phyloP scores from a whole-genome alignment of 192 early-diverging fungal genomes.

The Chytriomyces hyalinus region DNA sequence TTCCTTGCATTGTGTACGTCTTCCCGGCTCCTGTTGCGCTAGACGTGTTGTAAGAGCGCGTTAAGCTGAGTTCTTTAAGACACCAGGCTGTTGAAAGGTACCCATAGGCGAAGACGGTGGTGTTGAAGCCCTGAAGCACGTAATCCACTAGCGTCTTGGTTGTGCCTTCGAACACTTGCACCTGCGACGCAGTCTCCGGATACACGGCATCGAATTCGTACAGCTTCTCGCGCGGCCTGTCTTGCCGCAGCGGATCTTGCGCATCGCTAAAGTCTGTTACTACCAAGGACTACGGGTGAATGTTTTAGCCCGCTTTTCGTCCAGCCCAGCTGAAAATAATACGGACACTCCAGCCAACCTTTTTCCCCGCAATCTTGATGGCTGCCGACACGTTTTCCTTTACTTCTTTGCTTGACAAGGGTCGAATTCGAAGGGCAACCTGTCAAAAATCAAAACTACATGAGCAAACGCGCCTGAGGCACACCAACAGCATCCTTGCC shows the following conservation, averaged over 20 bases:
- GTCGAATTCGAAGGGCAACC: constrained; percentile 33
- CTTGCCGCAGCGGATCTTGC: constrained; percentile 60
- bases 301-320: neutral
- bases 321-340: neutral
- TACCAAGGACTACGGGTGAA: constrained; percentile 56
- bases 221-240: constrained; percentile 69
- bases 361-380: constrained; percentile 16
- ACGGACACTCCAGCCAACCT: neutral
- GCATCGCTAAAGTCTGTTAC: constrained; percentile 78
- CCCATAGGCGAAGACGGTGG: constrained; percentile 87
- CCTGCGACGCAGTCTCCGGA: constrained; percentile 69
- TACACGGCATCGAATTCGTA: constrained; percentile 83
- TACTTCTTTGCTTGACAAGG: constrained; percentile 24
- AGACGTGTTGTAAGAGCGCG: neutral
- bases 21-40: constrained; percentile 82
- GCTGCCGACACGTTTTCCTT: constrained; percentile 16
- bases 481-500: too few species aligned
- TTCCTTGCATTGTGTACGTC: constrained; percentile 82
- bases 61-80: neutral
- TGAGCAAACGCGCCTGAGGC: too few species aligned
- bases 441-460: neutral
- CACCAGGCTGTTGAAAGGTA: neutral
- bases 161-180: constrained; percentile 73
- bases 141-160: constrained; percentile 69
- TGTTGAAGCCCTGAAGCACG: constrained; percentile 80